Conservation (phyloP, 2,329 filamentous ascomycete species). For the Venturia aucupariae region DNA sequence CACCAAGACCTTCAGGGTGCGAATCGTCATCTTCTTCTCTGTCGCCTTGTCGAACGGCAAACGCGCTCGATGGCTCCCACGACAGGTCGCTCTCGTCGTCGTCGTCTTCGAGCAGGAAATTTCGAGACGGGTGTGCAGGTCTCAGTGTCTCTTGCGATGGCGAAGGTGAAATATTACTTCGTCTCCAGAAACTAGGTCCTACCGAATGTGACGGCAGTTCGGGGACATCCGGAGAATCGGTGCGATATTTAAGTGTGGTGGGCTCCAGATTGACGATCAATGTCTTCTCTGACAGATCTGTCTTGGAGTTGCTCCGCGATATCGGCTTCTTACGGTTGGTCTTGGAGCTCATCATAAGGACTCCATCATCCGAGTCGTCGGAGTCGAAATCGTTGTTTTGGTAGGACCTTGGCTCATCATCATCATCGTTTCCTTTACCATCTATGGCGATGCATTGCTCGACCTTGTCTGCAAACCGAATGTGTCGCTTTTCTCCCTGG, state of each 20-base stretch:
- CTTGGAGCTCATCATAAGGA: conserved; percentile 69
- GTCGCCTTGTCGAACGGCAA: conserved; percentile 27
- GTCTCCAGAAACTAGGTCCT: conserved; percentile 36
- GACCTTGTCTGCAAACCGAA: conserved; percentile 94
- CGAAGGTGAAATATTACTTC: conserved; percentile 53
- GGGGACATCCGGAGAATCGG: conserved; percentile 62
- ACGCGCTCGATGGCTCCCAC: conserved; percentile 34
- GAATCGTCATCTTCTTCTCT: conserved; percentile 9
- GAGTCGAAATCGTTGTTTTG: conserved; percentile 40
- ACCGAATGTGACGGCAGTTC: conserved; percentile 38
- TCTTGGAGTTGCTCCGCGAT: conserved; percentile 47
- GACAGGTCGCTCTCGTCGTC: conserved; percentile 39
- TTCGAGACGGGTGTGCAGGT: conserved; percentile 57
- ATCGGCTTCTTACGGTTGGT: conserved; percentile 41
- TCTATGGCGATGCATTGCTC: conserved; percentile 94
- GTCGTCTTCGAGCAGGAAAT: conserved; percentile 54
- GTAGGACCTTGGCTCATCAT: conserved; percentile 26
- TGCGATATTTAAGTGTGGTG: conserved; percentile 76
- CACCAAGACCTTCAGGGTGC: conserved; percentile 24
- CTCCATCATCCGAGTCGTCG: conserved; percentile 61
- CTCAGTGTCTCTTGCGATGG: conserved; percentile 76
- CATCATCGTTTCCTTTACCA: conserved; percentile 65
- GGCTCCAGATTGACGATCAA: conserved; percentile 83
- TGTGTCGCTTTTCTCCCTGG: conserved; percentile 63
- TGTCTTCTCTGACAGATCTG: conserved; percentile 58